Conservation (phyloP, 345 rosid genomes). For the Hibiscus mutabilis region DNA sequence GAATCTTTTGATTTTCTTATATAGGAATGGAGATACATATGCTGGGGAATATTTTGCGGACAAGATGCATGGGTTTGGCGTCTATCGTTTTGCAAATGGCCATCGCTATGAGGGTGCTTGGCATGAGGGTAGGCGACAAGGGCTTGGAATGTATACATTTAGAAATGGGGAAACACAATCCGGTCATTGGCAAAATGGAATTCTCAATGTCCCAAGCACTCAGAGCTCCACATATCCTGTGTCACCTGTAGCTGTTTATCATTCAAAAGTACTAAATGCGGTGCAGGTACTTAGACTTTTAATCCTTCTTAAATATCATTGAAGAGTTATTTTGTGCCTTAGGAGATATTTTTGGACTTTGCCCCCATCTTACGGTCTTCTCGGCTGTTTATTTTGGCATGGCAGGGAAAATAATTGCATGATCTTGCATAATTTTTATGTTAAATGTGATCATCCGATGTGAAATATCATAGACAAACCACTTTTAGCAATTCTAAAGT, state of each 20-base stretch:
- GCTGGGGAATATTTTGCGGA: conserved; percentile 97
- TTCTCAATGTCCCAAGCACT: conserved; percentile 77
- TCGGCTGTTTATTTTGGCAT: neutral
- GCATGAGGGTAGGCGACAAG: conserved; percentile 97
- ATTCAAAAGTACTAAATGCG: conserved; percentile 79
- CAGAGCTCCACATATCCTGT: conserved; percentile 51
- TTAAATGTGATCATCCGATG: neutral
- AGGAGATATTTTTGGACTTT: neutral
- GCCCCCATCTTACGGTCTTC: neutral
- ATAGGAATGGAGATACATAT: conserved; percentile 84
- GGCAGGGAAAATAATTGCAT: neutral
- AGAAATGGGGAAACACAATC: conserved; percentile 91
- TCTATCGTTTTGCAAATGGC: conserved; percentile 78
- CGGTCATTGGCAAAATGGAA: conserved; percentile 95
- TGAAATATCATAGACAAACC: neutral
- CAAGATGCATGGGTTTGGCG: conserved; percentile 97
- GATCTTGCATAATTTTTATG: neutral
- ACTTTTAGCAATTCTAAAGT: neutral
- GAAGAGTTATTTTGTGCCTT: neutral
- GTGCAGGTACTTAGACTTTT: conserved; percentile 55
- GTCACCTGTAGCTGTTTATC: conserved; percentile 74
- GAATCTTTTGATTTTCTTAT: neutral
- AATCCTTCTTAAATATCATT: neutral
- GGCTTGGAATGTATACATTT: conserved; percentile 94
- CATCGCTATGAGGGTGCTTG: conserved; percentile 95